Evolutionary conservation across 148 eudicot species (phyloP), one percentile per base, ranked within the genome.

Genomic region (Arbutus unedo): DNA sequence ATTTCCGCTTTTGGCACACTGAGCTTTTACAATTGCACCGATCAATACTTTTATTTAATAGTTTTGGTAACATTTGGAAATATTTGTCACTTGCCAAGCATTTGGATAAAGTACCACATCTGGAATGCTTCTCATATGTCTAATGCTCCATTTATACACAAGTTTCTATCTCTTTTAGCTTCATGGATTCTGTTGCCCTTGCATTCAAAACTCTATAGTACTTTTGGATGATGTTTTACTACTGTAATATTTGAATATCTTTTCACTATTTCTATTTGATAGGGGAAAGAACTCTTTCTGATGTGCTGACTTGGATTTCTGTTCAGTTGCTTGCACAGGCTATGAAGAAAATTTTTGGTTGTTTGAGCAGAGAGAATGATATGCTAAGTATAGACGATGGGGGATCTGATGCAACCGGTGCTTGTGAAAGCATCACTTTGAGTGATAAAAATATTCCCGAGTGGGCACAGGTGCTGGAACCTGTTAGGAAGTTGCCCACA

Each of bases 401-500:
- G 25, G 89, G 86, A 75, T 87, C 85, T 80, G 90, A 86, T 80
- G 84, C 87, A 53, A 81, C 79, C 73, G 70, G 81, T 89, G 67
- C 81, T 79, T 83, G 83, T 74, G 92, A 79, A 83, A 85, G 72
- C 50, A 54, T 60, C 16, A 80, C 54, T 74, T 70, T 72, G 38
- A 82, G 47, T 76, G 87, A 93, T 82, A 87, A 80, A 82, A 81
- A 41, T 80, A 85, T 87, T 79, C 94, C 97, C 2, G 93, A 86
- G 82, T 93, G 97, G 97, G 92, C 92, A 74, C 87, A 83, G 79
- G 87, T 79, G 75, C 82, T 91, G 84, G 93, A 93, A 89, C 97
- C 97, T 57, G 94, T 91, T 62, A 88, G 86, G 74, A 93, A 90
- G 90, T 68, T 93, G 82, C 97, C 97, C 55, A 93, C 97, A n/a